Conservation (phyloP, 345 rosid genomes). For the Cochlearia excelsa region DNA sequence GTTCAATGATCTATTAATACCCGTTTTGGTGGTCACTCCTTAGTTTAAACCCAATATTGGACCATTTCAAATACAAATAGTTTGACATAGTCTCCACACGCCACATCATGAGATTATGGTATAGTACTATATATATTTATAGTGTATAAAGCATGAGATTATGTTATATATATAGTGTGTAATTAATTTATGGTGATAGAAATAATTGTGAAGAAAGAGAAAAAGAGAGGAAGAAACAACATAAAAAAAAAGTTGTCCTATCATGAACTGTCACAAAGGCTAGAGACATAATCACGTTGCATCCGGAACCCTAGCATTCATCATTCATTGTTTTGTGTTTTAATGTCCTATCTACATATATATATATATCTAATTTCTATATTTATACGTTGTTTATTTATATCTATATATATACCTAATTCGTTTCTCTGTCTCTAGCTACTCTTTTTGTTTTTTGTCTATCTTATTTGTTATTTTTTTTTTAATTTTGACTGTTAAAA, state of each 20-base stretch:
- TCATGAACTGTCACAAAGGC: conserved; percentile 45
- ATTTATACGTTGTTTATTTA: conserved; percentile 22
- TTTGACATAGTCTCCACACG: conserved; percentile 3
- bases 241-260: conserved; percentile 36
- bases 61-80: not conserved
- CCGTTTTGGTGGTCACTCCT: no score
- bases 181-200: conserved; percentile 15
- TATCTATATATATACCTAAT: conserved; percentile 20
- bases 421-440: conserved; percentile 28
- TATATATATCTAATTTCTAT: conserved; percentile 10
- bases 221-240: conserved; percentile 33
- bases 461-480: no score
- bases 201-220: conserved; percentile 30
- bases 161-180: not conserved
- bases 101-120: not conserved
- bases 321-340: conserved; percentile 38
- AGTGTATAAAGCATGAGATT: no score
- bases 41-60: no score
- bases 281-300: conserved; percentile 49
- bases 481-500: no score
- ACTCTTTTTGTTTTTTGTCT: conserved; percentile 14
- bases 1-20: no score
- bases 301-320: conserved; percentile 43
- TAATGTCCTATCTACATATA: conserved; percentile 25
- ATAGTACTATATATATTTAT: no score